These are phyloP conservation scores for Fusarium sp. DNA, from an alignment of 2,329 filamentous ascomycete genomes.

Conservation along the genomic window DNA sequence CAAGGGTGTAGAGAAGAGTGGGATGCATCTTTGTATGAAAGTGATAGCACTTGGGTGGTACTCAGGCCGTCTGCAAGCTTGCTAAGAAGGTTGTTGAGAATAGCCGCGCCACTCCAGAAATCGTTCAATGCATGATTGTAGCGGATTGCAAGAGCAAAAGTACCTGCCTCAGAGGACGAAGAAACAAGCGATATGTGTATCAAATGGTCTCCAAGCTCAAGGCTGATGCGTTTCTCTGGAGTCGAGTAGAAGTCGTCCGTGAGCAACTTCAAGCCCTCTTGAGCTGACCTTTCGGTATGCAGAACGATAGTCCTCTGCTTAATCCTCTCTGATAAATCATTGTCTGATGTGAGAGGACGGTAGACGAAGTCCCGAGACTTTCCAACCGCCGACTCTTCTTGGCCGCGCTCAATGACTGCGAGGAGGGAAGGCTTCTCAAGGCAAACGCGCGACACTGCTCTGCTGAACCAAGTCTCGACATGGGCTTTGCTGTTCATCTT, in stretches of 20 bases:
- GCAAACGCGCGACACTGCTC: not conserved
- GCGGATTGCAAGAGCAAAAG: not conserved
- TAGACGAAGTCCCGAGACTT: slow-evolving; percentile 2
- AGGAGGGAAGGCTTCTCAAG: not conserved
- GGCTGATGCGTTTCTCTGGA: not conserved
- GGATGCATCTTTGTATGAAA: not conserved
- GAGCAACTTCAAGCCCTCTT: not conserved
- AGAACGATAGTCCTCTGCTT: not conserved
- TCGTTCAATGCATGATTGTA: slow-evolving; percentile 13
- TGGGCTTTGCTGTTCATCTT: not conserved
- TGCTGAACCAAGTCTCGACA: not conserved
- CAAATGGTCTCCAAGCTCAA: not conserved
- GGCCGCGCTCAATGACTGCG: not conserved
- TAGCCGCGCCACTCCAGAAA: not conserved
- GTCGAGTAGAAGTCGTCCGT: slow-evolving; percentile 2
- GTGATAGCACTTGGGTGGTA: not conserved
- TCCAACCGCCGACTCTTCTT: not conserved
- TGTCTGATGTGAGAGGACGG: not conserved
- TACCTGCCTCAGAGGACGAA: not conserved
- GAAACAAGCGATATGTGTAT: not conserved
- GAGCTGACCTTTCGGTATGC: not conserved
- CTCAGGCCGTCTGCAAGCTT: not conserved
- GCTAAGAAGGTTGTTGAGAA: not conserved
- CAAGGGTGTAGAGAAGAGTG: not conserved
- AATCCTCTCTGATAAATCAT: not conserved